phyloP scores from a whole-genome alignment of 148 eudicot genomes.

The Camellia japonica region DNA sequence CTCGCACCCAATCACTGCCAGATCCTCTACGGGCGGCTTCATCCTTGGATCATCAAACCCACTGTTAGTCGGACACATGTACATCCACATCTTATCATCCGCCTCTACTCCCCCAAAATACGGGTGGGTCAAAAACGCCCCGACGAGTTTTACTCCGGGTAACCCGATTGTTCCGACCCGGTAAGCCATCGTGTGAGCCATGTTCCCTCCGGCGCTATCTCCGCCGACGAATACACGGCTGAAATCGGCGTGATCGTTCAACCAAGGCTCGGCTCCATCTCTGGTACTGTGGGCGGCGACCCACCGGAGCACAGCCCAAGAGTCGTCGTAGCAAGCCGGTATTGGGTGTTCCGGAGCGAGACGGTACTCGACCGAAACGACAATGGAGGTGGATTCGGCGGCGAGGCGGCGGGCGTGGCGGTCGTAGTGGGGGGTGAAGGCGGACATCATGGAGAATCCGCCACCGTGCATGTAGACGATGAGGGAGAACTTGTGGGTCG shows the following conservation, averaged over 20 bases:
- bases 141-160: constrained; percentile 13
- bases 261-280: constrained; percentile 5
- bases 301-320: constrained; percentile 24
- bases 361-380: constrained; percentile 31
- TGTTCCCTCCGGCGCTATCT: constrained; percentile 35
- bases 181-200: constrained; percentile 10
- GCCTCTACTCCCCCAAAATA: constrained; percentile 9
- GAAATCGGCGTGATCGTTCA: constrained; percentile 11
- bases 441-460: constrained; percentile 25
- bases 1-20: constrained; percentile 17
- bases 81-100: constrained; percentile 19
- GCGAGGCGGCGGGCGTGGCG: constrained; percentile 6
- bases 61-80: constrained; percentile 17
- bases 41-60: constrained; percentile 18
- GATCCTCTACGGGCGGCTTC: constrained; percentile 16
- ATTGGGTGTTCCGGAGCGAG: constrained; percentile 26
- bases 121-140: constrained; percentile 24
- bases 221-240: constrained; percentile 24
- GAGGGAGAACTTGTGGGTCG: constrained; percentile 23
- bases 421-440: constrained; percentile 14
- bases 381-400: constrained; percentile 13
- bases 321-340: constrained; percentile 28
- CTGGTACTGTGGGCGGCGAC: constrained; percentile 6
- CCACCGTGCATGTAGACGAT: constrained; percentile 39
- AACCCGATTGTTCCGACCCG: constrained; percentile 23